These are phyloP conservation scores for Ailanthus altissimus DNA, from an alignment of 345 rosid genomes.

Conservation along the genomic window DNA sequence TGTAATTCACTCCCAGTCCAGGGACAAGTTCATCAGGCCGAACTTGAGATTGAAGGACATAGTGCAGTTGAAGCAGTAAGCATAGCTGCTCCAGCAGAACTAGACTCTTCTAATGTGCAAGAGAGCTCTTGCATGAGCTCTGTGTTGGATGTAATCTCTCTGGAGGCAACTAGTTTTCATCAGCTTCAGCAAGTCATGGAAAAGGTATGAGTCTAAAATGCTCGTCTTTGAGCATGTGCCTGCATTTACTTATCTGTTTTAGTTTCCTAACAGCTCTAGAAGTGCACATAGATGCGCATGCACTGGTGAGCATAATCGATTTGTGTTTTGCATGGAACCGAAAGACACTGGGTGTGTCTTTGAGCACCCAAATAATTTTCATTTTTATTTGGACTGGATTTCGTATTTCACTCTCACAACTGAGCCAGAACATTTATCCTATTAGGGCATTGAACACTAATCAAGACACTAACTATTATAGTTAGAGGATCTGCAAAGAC, in stretches of 20 bases:
- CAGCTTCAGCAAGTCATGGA: slow-evolving; percentile 85
- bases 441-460: background rate
- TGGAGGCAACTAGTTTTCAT: slow-evolving; percentile 76
- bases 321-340: background rate
- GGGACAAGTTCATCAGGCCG: slow-evolving; percentile 38
- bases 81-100: slow-evolving; percentile 37
- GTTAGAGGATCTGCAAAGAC: background rate
- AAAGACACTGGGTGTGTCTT: background rate
- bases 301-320: background rate
- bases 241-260: background rate
- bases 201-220: slow-evolving; percentile 43
- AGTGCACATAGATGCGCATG: background rate
- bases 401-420: background rate
- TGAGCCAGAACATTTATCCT: background rate
- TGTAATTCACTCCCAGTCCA: slow-evolving; percentile 43
- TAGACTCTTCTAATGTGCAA: slow-evolving; percentile 51
- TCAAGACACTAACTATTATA: background rate
- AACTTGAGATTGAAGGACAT: slow-evolving; percentile 39
- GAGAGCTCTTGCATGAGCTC: slow-evolving; percentile 68
- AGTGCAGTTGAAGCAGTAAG: slow-evolving; percentile 48
- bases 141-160: slow-evolving; percentile 64
- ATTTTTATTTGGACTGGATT: background rate
- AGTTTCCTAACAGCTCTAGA: background rate
- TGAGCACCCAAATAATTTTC: background rate
- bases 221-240: background rate